phyloP scores from a whole-genome alignment of 2,329 filamentous ascomycete species.

The Fusarium sublunatum region DNA sequence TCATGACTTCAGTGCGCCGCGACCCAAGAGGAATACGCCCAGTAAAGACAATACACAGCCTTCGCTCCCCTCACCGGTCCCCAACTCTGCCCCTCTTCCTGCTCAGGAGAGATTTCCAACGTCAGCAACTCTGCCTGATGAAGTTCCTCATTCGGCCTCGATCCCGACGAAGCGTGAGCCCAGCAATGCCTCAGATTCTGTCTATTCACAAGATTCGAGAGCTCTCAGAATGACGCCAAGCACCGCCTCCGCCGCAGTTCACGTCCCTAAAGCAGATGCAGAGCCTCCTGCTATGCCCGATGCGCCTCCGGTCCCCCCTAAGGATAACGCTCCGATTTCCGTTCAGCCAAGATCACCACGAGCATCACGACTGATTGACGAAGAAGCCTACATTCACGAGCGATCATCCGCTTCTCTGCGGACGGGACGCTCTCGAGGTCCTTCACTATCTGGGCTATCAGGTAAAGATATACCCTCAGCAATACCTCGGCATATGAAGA shows the following conservation, averaged over 20 bases:
- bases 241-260: slow-evolving; percentile 41
- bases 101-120: slow-evolving; percentile 33
- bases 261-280: slow-evolving; percentile 15
- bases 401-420: slow-evolving; percentile 42
- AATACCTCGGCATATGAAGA: slow-evolving; percentile 75
- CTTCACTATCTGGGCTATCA: slow-evolving; percentile 63
- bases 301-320: slow-evolving; percentile 55
- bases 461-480: slow-evolving; percentile 59
- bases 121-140: slow-evolving; percentile 9
- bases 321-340: slow-evolving; percentile 48
- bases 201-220: slow-evolving; percentile 46
- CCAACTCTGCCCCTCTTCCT: slow-evolving; percentile 28
- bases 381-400: slow-evolving; percentile 33
- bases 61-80: slow-evolving; percentile 24
- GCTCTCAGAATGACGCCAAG: slow-evolving; percentile 45
- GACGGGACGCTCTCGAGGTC: slow-evolving; percentile 61
- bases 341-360: slow-evolving; percentile 42
- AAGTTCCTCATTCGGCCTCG: slow-evolving; percentile 18
- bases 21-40: slow-evolving; percentile 54
- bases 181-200: slow-evolving; percentile 50
- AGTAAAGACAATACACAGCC: slow-evolving; percentile 29
- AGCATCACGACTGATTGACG: slow-evolving; percentile 39
- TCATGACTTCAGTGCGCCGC: slow-evolving; percentile 74
- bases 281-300: slow-evolving; percentile 19
- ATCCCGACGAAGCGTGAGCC: slow-evolving; percentile 43